A percentile compares a stretch with the other conserved stretches of the same genome.
Conservation (phyloP, 2,329 filamentous ascomycete species). For the Metarhizium guizhouense region DNA sequence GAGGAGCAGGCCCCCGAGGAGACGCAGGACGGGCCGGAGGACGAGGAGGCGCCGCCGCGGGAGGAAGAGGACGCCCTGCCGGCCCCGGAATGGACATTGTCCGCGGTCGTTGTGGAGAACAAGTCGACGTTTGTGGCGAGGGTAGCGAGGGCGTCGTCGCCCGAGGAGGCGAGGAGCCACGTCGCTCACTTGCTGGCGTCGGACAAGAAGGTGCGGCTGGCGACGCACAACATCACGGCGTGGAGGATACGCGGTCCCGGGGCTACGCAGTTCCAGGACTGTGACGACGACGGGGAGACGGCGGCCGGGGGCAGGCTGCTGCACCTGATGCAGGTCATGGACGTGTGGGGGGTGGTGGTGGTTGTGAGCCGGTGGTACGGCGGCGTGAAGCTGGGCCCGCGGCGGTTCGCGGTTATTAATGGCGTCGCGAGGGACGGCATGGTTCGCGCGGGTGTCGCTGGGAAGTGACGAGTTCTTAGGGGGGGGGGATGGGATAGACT, state of each 20-base stretch:
- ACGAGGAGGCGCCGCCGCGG: slow-evolving; percentile 1
- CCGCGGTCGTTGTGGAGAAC: slow-evolving; percentile 65
- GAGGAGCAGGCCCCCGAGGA: slow-evolving; percentile 18
- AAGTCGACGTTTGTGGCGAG: slow-evolving; percentile 85
- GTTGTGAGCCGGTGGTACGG: slow-evolving; percentile 95
- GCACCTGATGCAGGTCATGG: slow-evolving; percentile 91
- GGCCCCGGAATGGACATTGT: slow-evolving; percentile 60
- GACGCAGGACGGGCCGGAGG: background rate
- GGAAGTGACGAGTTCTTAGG: slow-evolving; percentile 30
- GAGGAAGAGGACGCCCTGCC: slow-evolving; percentile 11
- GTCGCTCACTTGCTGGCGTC: slow-evolving; percentile 68
- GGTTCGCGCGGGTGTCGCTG: slow-evolving; percentile 63
- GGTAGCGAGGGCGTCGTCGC: slow-evolving; percentile 58
- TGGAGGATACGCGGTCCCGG: slow-evolving; percentile 64
- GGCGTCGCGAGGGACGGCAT: slow-evolving; percentile 75
- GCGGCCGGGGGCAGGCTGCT: slow-evolving; percentile 80
- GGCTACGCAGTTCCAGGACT: slow-evolving; percentile 63
- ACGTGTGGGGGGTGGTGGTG: slow-evolving; percentile 85
- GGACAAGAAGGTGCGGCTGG: slow-evolving; percentile 76
- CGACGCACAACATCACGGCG: slow-evolving; percentile 92
- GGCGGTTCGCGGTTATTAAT: slow-evolving; percentile 87
- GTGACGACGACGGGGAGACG: slow-evolving; percentile 91
- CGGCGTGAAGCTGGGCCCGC: slow-evolving; percentile 78
- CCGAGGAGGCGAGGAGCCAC: slow-evolving; percentile 60
- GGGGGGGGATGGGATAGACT: slow-evolving; percentile 10